Conservation (phyloP, 2,329 filamentous ascomycete species). For the Fusarium musae region DNA sequence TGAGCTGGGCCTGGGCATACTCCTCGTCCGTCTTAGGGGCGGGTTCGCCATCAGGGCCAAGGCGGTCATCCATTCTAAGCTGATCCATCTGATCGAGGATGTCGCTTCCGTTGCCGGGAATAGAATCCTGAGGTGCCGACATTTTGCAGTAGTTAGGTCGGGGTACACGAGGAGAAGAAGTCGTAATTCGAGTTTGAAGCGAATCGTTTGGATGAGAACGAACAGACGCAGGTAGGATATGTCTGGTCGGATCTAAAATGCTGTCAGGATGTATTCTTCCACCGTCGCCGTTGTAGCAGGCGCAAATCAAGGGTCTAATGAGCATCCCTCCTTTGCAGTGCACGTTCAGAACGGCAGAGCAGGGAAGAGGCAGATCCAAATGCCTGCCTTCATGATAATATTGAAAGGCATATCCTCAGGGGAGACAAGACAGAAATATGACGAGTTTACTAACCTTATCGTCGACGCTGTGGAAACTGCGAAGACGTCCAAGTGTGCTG, state of each 20-base stretch:
- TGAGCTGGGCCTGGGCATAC: constrained; percentile 91
- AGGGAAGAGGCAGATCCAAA: background rate
- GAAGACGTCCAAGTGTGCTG: constrained; percentile 35
- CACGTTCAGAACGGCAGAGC: constrained; percentile 12
- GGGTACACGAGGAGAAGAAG: constrained; percentile 24
- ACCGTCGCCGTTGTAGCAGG: background rate
- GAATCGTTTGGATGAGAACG: constrained; percentile 8
- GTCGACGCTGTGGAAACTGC: constrained; percentile 39
- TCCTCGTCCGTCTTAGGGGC: constrained; percentile 95
- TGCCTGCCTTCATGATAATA: background rate
- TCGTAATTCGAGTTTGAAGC: constrained; percentile 22
- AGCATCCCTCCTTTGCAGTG: constrained; percentile 12
- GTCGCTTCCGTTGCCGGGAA: constrained; percentile 69
- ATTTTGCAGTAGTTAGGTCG: constrained; percentile 55
- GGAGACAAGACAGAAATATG: background rate
- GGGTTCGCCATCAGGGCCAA: constrained; percentile 79
- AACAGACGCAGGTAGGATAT: constrained; percentile 10
- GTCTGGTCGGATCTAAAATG: constrained; percentile 16
- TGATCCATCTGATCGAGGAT: constrained; percentile 71
- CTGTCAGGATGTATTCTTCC: constrained; percentile 5
- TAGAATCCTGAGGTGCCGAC: constrained; percentile 70
- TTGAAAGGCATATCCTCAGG: no score
- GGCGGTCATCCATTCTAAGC: constrained; percentile 72
- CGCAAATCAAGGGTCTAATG: constrained; percentile 22
- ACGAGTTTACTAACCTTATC: constrained; percentile 38